phyloP scores from a whole-genome alignment of 805 yeast genomes.

The Komagataella phaffii region DNA sequence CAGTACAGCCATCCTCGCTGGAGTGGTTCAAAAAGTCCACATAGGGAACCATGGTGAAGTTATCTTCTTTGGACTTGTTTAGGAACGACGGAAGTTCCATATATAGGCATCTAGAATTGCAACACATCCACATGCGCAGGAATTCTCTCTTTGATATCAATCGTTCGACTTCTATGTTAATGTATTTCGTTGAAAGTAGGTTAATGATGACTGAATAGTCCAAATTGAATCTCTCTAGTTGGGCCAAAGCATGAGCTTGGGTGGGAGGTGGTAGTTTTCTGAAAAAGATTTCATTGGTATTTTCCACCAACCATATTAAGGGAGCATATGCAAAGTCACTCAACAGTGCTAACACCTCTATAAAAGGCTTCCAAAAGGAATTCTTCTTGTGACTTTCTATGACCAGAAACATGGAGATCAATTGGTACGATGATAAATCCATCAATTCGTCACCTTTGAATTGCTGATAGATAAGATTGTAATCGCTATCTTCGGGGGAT shows the following conservation, averaged over 20 bases:
- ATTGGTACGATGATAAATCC: slow-evolving; percentile 43
- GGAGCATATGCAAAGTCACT: slow-evolving; percentile 47
- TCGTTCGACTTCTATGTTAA: neutral
- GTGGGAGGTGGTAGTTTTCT: slow-evolving; percentile 31
- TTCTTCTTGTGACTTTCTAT: slow-evolving; percentile 25
- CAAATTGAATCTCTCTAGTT: slow-evolving; percentile 23
- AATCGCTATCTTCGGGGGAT: neutral
- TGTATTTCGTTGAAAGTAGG: slow-evolving; percentile 8
- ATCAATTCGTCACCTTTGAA: slow-evolving; percentile 19
- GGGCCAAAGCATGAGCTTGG: slow-evolving; percentile 23
- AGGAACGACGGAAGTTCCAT: slow-evolving; percentile 41
- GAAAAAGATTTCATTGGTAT: slow-evolving; percentile 15
- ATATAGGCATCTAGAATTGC: slow-evolving; percentile 85
- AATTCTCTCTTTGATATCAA: slow-evolving; percentile 18
- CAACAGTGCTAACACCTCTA: slow-evolving; percentile 46
- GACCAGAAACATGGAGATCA: slow-evolving; percentile 34
- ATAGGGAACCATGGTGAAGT: slow-evolving; percentile 83
- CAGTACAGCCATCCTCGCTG: slow-evolving; percentile 35
- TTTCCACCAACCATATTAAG: slow-evolving; percentile 38
- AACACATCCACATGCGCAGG: slow-evolving; percentile 72
- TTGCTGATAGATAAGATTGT: slow-evolving; percentile 6
- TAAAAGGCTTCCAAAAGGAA: slow-evolving; percentile 60
- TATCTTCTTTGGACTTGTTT: slow-evolving; percentile 36
- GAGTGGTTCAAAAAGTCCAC: slow-evolving; percentile 81
- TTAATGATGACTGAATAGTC: slow-evolving; percentile 29